Conservation (phyloP, 2,329 filamentous ascomycete species). For the Alternaria sp. region DNA sequence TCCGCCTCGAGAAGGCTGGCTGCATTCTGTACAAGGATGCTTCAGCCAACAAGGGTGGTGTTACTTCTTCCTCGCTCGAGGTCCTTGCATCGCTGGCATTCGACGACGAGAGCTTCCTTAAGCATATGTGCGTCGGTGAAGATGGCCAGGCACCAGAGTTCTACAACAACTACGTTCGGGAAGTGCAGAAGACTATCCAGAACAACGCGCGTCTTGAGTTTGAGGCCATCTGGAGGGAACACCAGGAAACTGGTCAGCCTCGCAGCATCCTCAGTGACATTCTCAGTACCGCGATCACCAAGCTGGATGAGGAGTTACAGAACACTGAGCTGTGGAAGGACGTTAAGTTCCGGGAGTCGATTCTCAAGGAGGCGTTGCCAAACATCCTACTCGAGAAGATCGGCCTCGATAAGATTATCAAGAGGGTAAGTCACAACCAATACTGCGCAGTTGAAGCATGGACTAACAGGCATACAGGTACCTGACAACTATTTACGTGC, state of each 20-base stretch:
- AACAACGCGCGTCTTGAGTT: conserved; percentile 94
- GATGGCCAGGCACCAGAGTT: conserved; percentile 83
- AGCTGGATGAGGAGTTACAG: conserved; percentile 94
- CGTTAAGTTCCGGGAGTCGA: conserved; percentile 74
- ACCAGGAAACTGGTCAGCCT: conserved; percentile 78
- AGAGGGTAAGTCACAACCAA: conserved; percentile 64
- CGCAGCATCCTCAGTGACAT: conserved; percentile 91
- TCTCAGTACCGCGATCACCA: conserved; percentile 91
- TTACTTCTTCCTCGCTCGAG: conserved; percentile 95
- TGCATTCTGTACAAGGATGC: conserved; percentile 97
- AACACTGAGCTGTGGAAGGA: conserved; percentile 91
- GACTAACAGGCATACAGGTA: conserved; percentile 59
- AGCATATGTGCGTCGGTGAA: conserved; percentile 89
- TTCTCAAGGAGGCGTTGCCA: conserved; percentile 85
- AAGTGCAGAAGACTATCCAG: conserved; percentile 89
- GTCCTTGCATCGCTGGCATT: conserved; percentile 94
- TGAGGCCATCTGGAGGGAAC: conserved; percentile 96
- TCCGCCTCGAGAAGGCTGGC: conserved; percentile 92
- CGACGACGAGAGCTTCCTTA: conserved; percentile 83
- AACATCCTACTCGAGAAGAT: conserved; percentile 85
- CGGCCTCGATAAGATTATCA: conserved; percentile 84
- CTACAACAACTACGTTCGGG: conserved; percentile 90
- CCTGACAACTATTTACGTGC: conserved; percentile 90
- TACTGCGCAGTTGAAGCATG: background rate
- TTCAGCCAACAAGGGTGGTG: conserved; percentile 97